phyloP scores from a whole-genome alignment of 192 early-diverging fungal species.

The Diversispora eburnea region DNA sequence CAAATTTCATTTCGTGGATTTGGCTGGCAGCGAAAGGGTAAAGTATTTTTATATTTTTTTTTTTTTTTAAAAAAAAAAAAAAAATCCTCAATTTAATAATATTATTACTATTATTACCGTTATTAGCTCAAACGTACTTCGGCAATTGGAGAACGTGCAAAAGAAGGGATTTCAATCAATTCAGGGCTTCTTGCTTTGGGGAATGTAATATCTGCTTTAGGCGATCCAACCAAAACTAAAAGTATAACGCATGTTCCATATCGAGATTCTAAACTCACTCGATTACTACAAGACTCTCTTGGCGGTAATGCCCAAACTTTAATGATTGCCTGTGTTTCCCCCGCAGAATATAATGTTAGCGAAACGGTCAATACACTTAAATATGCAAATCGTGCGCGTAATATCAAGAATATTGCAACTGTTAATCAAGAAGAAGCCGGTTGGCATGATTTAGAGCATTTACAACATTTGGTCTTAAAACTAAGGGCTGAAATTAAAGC shows the following conservation, averaged over 20 bases:
- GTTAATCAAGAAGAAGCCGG: constrained; percentile 72
- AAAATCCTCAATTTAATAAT: not conserved
- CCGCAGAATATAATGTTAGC: constrained; percentile 76
- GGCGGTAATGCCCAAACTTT: constrained; percentile 93
- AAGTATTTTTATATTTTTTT: constrained; percentile 1
- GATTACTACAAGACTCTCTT: constrained; percentile 92
- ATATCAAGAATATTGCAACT: constrained; percentile 88
- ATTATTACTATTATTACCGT: not conserved
- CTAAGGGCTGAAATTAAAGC: constrained; percentile 55
- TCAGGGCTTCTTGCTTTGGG: constrained; percentile 92
- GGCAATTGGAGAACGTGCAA: constrained; percentile 86
- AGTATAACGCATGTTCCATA: constrained; percentile 82
- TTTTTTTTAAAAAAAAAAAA: not conserved
- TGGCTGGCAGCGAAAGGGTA: constrained; percentile 92
- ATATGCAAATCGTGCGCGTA: constrained; percentile 94
- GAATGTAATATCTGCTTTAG: constrained; percentile 97
- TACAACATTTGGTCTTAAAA: constrained; percentile 60
- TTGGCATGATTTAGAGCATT: constrained; percentile 62
- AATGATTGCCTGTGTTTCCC: constrained; percentile 93
- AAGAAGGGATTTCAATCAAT: constrained; percentile 97
- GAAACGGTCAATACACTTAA: constrained; percentile 95
- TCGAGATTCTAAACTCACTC: constrained; percentile 94
- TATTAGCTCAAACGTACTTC: constrained; percentile 81
- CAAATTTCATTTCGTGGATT: constrained; percentile 99
- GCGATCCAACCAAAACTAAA: constrained; percentile 61